These are phyloP conservation scores for Lachancea mirantina DNA, from an alignment of 805 yeast species.

Conservation along the genomic window DNA sequence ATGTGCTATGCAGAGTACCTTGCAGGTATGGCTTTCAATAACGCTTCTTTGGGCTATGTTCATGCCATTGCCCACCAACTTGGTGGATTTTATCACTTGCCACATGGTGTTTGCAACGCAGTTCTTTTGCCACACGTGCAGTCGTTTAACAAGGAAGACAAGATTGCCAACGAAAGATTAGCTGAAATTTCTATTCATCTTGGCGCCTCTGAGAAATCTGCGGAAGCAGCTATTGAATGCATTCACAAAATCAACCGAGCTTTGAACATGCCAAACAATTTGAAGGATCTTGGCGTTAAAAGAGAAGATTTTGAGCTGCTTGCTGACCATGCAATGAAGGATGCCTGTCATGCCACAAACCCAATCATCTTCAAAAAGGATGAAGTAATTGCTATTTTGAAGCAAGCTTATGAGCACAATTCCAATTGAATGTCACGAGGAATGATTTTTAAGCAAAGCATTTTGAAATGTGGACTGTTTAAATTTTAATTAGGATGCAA, in stretches of 20 bases:
- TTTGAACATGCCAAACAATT: constrained; percentile 16
- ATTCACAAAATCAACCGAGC: constrained; percentile 12
- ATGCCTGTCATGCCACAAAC: constrained; percentile 19
- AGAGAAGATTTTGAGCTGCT: constrained; percentile 17
- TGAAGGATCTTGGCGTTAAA: constrained; percentile 19
- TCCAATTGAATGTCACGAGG: too few relatives aligned
- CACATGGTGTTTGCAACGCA: constrained; percentile 41
- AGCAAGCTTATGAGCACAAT: constrained; percentile 12
- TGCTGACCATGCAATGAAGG: constrained; percentile 21
- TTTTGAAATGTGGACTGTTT: too few relatives aligned
- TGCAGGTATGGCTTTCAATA: constrained; percentile 41
- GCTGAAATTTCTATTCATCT: constrained; percentile 18
- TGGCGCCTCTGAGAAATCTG: constrained; percentile 12
- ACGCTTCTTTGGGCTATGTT: constrained; percentile 36
- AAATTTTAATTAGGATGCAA: too few relatives aligned
- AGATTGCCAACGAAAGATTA: constrained; percentile 13
- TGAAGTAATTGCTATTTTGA: constrained; percentile 17
- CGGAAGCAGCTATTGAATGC: constrained; percentile 15
- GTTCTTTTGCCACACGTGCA: constrained; percentile 39
- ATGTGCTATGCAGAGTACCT: constrained; percentile 39
- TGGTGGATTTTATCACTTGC: constrained; percentile 36
- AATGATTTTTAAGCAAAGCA: too few relatives aligned
- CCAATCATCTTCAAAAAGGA: constrained; percentile 21
- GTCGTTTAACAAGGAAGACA: constrained; percentile 11
- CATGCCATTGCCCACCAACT: constrained; percentile 37